Conservation (phyloP, 2,329 filamentous ascomycete species). For the Trichoderma cornu-damae region DNA sequence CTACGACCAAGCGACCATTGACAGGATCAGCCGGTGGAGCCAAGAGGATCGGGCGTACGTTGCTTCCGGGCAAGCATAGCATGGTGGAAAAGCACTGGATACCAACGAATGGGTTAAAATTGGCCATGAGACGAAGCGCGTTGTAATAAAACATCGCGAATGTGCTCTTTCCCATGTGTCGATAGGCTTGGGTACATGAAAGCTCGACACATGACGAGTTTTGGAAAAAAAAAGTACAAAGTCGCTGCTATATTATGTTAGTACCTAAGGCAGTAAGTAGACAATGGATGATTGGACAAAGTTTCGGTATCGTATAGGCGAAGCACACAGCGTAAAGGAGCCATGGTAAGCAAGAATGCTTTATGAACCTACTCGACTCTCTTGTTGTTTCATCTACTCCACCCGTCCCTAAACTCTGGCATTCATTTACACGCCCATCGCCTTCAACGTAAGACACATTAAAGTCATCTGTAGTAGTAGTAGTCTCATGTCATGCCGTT, state of each 20-base stretch:
- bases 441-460: background rate
- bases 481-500: too few relatives aligned
- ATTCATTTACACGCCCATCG: too few relatives aligned
- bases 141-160: background rate
- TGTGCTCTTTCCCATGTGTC: too few relatives aligned
- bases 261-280: too few relatives aligned
- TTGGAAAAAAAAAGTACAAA: background rate
- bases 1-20: slow-evolving; percentile 36
- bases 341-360: background rate
- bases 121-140: background rate
- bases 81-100: too few relatives aligned
- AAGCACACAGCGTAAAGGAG: background rate
- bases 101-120: too few relatives aligned
- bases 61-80: slow-evolving; percentile 9
- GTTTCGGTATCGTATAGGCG: too few relatives aligned
- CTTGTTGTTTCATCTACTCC: background rate
- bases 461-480: background rate
- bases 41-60: slow-evolving; percentile 33
- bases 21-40: slow-evolving; percentile 35
- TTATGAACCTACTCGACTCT: background rate
- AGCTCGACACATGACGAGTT: background rate
- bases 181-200: background rate
- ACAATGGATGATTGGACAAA: too few relatives aligned
- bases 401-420: background rate
- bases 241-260: background rate